These are phyloP conservation scores for Sporothrix pallida DNA, from an alignment of 2,329 filamentous ascomycete species.

Conservation along the genomic window DNA sequence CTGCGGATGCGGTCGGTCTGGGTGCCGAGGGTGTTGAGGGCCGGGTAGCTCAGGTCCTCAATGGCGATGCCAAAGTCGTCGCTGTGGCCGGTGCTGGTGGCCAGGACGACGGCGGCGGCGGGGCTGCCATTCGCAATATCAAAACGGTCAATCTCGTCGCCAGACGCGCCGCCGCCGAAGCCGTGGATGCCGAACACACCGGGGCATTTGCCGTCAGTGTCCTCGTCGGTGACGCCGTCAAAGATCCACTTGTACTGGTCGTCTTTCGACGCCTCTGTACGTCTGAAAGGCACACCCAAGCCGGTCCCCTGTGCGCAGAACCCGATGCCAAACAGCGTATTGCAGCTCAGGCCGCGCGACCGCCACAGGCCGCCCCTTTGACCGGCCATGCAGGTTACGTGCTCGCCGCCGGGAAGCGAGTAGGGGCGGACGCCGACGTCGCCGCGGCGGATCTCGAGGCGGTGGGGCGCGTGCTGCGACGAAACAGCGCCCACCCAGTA, in stretches of 20 bases:
- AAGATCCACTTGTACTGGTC: conserved; percentile 35
- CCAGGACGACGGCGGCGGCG: conserved; percentile 41
- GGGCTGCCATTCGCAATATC: conserved; percentile 44
- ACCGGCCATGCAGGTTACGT: conserved; percentile 19
- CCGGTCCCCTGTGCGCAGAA: conserved; percentile 43
- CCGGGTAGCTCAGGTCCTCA: conserved; percentile 39
- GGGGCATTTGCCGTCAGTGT: no score
- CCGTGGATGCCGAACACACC: conserved; percentile 39
- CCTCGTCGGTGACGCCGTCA: conserved; percentile 28
- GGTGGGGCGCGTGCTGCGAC: conserved; percentile 41
- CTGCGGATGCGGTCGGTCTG: conserved; percentile 39
- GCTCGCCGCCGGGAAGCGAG: not conserved
- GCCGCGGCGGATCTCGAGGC: conserved; percentile 34
- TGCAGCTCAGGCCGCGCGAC: conserved; percentile 43
- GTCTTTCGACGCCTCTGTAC: conserved; percentile 29
- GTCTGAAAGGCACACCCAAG: conserved; percentile 39
- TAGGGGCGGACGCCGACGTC: conserved; percentile 9
- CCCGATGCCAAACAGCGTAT: conserved; percentile 45
- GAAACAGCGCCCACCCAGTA: conserved; percentile 46
- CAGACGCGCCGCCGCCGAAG: conserved; percentile 45
- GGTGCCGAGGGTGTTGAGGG: conserved; percentile 39
- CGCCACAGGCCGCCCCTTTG: conserved; percentile 46
- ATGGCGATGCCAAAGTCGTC: conserved; percentile 40
- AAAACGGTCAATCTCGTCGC: conserved; percentile 47
- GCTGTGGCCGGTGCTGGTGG: conserved; percentile 39